Evolutionary conservation across 139 green algal species (phyloP).

Genomic region (Trebouxia sp.): DNA sequence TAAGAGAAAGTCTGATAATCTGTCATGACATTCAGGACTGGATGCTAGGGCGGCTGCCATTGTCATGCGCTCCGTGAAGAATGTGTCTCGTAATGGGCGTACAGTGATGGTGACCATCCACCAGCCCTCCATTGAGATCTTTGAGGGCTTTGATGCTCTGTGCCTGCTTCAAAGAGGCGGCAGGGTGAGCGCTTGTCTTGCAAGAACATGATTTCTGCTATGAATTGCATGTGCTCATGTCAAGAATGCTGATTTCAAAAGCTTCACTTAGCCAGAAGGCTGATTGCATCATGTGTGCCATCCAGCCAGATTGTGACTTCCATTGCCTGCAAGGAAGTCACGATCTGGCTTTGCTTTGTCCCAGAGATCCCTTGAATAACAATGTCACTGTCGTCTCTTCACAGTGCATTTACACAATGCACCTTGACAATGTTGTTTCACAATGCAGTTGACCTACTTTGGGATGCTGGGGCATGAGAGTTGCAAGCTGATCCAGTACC

Average conservation of each 20-base stretch:
- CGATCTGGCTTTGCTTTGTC: too few species aligned
- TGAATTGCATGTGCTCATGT: too few species aligned
- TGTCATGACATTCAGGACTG: slow-evolving; percentile 70
- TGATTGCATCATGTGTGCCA: background rate
- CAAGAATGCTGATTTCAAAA: too few species aligned
- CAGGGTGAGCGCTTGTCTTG: slow-evolving; percentile 28
- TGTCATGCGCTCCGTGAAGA: slow-evolving; percentile 73
- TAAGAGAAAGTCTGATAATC: too few species aligned
- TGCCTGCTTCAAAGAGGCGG: slow-evolving; percentile 76
- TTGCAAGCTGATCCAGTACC: slow-evolving; percentile 66
- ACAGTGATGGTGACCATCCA: slow-evolving; percentile 92
- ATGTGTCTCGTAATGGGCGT: slow-evolving; percentile 64
- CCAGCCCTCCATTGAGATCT: slow-evolving; percentile 79
- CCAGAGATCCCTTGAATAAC: too few species aligned
- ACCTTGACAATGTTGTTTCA: background rate
- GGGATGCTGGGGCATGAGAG: slow-evolving; percentile 71
- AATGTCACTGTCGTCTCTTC: too few species aligned
- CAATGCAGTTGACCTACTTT: slow-evolving; percentile 74
- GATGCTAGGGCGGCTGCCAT: slow-evolving; percentile 71
- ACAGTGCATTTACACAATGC: too few species aligned
- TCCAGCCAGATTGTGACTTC: background rate
- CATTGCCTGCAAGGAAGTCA: too few species aligned
- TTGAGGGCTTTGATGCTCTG: slow-evolving; percentile 74
- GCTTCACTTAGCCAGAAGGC: too few species aligned
- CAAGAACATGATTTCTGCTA: too few species aligned